Evolutionary conservation across 352 stramenopile genomes (phyloP).

Genomic region (Phytophthora colocasiae): DNA sequence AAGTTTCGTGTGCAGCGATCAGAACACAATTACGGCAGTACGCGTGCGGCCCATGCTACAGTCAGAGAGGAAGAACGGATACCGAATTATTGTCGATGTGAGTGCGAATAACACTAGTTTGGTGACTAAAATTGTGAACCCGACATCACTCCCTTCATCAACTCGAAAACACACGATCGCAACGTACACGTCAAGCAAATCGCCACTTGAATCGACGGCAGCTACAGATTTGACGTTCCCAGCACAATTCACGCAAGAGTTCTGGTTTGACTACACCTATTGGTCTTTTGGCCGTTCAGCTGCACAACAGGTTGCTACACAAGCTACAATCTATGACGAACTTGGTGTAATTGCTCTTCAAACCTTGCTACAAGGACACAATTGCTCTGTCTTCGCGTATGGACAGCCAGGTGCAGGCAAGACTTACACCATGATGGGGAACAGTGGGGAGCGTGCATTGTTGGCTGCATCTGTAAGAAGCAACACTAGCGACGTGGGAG

Average conservation of each 20-base stretch:
- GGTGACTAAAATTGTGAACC: slow-evolving; percentile 70
- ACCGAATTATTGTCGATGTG: slow-evolving; percentile 70
- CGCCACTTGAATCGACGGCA: neutral
- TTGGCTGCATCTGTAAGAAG: slow-evolving; percentile 8
- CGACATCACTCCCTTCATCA: slow-evolving; percentile 39
- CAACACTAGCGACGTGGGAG: neutral
- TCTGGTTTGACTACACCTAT: slow-evolving; percentile 74
- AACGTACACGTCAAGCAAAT: slow-evolving; percentile 7
- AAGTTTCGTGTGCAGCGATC: slow-evolving; percentile 28
- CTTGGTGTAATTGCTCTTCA: slow-evolving; percentile 65
- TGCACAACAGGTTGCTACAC: slow-evolving; percentile 44
- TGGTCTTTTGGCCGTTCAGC: slow-evolving; percentile 68
- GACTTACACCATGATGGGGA: slow-evolving; percentile 76
- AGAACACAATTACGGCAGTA: slow-evolving; percentile 75
- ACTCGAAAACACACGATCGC: neutral
- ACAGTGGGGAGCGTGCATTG: slow-evolving; percentile 4
- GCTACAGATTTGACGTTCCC: slow-evolving; percentile 23
- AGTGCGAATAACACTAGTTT: slow-evolving; percentile 36
- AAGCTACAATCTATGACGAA: slow-evolving; percentile 65
- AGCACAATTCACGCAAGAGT: slow-evolving; percentile 75
- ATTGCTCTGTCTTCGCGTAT: slow-evolving; percentile 84
- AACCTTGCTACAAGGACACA: slow-evolving; percentile 63
- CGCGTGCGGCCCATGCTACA: slow-evolving; percentile 75
- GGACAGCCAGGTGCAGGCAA: slow-evolving; percentile 79
- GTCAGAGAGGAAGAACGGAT: slow-evolving; percentile 67